phyloP scores from a whole-genome alignment of 139 green algal species.

The Haematococcus sp. region DNA sequence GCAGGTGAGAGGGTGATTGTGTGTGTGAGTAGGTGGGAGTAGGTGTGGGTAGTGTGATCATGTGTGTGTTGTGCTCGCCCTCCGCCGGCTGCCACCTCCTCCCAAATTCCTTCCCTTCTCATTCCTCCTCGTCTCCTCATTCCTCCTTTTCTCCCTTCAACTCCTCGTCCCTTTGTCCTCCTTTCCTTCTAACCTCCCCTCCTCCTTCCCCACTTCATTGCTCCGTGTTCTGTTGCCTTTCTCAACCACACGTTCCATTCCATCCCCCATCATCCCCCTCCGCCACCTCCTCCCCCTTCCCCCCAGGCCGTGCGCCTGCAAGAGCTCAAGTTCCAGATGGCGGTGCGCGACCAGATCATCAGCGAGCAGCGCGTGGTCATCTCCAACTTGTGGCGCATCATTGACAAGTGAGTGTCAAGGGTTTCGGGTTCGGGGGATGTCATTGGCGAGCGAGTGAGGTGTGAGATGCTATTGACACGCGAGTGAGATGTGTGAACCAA shows the following conservation, averaged over 20 bases:
- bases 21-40: no score
- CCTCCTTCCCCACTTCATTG: no score
- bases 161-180: no score
- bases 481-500: background rate
- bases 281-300: no score
- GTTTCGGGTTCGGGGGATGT: slow-evolving; percentile 31
- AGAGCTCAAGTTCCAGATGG: slow-evolving; percentile 72
- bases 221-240: no score
- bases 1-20: slow-evolving; percentile 32
- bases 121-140: no score
- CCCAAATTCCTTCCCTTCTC: no score
- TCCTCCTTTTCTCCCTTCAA: no score
- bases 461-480: slow-evolving; percentile 1
- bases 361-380: slow-evolving; percentile 65
- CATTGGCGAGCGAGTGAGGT: slow-evolving; percentile 32
- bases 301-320: slow-evolving; percentile 43
- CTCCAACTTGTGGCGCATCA: slow-evolving; percentile 63
- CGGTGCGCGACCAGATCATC: slow-evolving; percentile 72
- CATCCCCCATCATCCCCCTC: no score
- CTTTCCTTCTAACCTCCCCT: no score
- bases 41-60: background rate
- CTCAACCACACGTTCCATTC: no score
- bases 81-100: no score
- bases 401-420: slow-evolving; percentile 46
- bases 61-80: background rate